phyloP scores from a whole-genome alignment of 192 early-diverging fungal species.

The Chytriomyces sp. region DNA sequence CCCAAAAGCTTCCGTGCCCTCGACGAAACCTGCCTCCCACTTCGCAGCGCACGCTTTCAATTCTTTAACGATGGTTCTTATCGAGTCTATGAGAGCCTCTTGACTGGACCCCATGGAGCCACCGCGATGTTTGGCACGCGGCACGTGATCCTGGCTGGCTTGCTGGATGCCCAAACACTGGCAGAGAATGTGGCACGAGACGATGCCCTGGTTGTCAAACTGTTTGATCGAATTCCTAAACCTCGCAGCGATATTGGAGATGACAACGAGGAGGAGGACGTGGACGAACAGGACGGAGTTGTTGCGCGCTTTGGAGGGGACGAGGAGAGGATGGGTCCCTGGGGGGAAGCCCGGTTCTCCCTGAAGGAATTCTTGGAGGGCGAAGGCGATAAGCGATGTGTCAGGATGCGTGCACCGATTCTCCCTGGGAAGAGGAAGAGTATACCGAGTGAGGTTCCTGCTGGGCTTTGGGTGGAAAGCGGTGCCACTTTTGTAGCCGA shows the following conservation, averaged over 20 bases:
- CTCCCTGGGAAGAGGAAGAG: constrained; percentile 3
- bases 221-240: constrained; percentile 24
- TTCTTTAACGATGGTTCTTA: constrained; percentile 6
- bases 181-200: not conserved
- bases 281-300: not conserved
- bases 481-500: constrained; percentile 13
- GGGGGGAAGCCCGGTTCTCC: not conserved
- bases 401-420: constrained; percentile 4
- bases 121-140: not conserved
- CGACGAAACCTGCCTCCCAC: not conserved
- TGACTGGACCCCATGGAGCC: not conserved
- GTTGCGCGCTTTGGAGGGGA: not conserved
- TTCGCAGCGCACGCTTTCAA: not conserved
- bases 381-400: not conserved
- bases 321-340: not conserved
- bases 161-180: not conserved
- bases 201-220: constrained; percentile 1
- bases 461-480: constrained; percentile 7
- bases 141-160: constrained; percentile 9
- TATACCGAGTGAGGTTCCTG: not conserved
- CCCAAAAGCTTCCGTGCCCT: not conserved
- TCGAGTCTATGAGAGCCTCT: not conserved
- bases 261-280: not conserved
- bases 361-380: not conserved
- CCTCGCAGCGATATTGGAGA: not conserved